Evolutionary conservation across 164 flowering plant species (phyloP).

Genomic region (Sextonia rubra): DNA sequence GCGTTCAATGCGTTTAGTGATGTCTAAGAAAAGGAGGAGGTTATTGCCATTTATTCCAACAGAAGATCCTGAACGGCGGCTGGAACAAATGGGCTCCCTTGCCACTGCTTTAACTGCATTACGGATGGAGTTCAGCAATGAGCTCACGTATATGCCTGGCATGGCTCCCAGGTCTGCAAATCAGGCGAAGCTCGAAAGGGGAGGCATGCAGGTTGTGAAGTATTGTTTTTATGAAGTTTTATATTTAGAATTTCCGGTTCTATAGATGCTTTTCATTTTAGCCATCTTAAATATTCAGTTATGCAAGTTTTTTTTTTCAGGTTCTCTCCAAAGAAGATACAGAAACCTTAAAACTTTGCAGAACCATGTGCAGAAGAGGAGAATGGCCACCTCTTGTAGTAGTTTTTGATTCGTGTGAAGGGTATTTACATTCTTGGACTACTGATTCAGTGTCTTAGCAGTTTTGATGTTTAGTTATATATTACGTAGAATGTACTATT

Average conservation of each 20-base stretch:
- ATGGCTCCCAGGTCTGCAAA: conserved; percentile 73
- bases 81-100: conserved; percentile 65
- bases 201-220: conserved; percentile 69
- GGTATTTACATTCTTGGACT: conserved; percentile 34
- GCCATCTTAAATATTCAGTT: background rate
- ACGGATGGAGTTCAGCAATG: conserved; percentile 46
- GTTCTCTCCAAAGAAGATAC: conserved; percentile 59
- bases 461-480: background rate
- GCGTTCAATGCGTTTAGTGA: conserved; percentile 35
- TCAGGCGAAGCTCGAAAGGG: conserved; percentile 47
- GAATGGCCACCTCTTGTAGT: conserved; percentile 72
- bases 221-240: background rate
- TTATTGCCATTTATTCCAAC: conserved; percentile 52
- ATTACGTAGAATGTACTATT: background rate
- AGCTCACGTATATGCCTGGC: conserved; percentile 48
- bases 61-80: conserved; percentile 42
- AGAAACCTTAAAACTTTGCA: conserved; percentile 54
- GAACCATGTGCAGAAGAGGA: conserved; percentile 52
- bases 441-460: background rate
- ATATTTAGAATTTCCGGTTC: background rate
- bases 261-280: background rate
- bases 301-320: conserved; percentile 22
- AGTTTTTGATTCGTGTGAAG: conserved; percentile 59
- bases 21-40: conserved; percentile 49
- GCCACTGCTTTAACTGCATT: conserved; percentile 57